Conservation (phyloP, 176 grass and related monocot genomes). For the Tuctoria greenei region DNA sequence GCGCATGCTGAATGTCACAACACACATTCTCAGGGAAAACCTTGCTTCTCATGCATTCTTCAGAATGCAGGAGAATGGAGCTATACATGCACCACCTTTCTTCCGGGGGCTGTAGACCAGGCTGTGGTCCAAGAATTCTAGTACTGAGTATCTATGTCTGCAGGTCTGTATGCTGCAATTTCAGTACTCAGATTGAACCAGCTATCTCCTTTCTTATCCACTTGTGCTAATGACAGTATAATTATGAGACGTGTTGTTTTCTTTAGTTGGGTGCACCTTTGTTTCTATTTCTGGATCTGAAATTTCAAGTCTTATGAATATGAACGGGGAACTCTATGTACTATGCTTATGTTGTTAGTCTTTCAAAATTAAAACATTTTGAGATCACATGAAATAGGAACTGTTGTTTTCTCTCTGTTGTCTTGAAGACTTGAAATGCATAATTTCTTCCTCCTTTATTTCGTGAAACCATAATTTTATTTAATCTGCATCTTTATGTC, state of each 20-base stretch:
- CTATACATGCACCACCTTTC: neutral
- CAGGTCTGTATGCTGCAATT: neutral
- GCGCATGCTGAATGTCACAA: neutral
- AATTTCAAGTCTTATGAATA: neutral
- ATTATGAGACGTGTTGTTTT: neutral
- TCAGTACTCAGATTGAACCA: neutral
- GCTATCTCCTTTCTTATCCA: neutral
- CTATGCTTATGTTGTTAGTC: neutral
- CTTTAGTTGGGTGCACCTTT: neutral
- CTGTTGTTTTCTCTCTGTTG: neutral
- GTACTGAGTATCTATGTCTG: neutral
- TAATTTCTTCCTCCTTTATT: neutral
- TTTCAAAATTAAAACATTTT: neutral
- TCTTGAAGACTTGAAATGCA: neutral
- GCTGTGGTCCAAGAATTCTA: neutral
- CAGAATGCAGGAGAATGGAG: neutral
- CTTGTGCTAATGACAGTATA: neutral
- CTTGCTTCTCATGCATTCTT: constrained; percentile 22
- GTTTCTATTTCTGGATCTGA: neutral
- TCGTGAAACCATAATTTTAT: neutral
- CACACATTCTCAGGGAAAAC: constrained; percentile 21
- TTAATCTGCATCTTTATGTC: neutral
- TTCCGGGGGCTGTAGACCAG: constrained; percentile 17
- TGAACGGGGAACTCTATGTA: neutral
- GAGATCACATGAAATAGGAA: neutral